Base-by-base conservation (phyloP, 805 yeast species). In the Lachancea waltii region DNA sequence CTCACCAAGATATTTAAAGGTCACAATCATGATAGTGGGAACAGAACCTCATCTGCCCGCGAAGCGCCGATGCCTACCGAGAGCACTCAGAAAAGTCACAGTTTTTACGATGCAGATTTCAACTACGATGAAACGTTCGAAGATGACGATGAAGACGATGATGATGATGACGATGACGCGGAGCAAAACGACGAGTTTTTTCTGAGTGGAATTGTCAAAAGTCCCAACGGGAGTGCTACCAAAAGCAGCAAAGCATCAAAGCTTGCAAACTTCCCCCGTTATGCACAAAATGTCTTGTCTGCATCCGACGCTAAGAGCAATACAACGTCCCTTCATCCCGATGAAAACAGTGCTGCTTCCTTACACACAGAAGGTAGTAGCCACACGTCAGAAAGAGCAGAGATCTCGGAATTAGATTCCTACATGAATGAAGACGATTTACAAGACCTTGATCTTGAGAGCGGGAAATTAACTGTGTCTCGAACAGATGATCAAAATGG, bases 81-180 rank as follows among this genome's bases (percentile, higher is more conserved):
- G 22, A 41, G 37, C 22, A 30, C 7, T n/a, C 18, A 40, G 16
- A 28, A 32, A 8, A 19, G 22, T 17, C 13, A 31, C 30, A 33
- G 35, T 15, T 38, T 42, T 15, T 42, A 42, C 18, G 45, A 42
- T 30, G 27, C 32, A 11, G 38, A 33, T 14, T 32, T 42, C 18
- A 27, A 57, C 36, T 56, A 53, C 35, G 57, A 56, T 40, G 58
- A 54, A 22, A 50, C 48, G 33, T 34, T 56, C 3, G 60, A 56
- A 15, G 59, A 55, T 34, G 59, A 56, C 40, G 59, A 54, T 14
- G 53, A 53, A 35, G 43, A 54, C 7, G 62, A 56, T 15, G 62
- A 58, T 14, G 60, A 54, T 24, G 61, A 57, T 23, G 63, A 58
- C 11, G 64, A 59, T 16, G 61, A 56, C 14, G 60, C 51, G 10